These are phyloP conservation scores for Hymenoscyphus albidus DNA, from an alignment of 2,329 filamentous ascomycete species.

Conservation along the genomic window DNA sequence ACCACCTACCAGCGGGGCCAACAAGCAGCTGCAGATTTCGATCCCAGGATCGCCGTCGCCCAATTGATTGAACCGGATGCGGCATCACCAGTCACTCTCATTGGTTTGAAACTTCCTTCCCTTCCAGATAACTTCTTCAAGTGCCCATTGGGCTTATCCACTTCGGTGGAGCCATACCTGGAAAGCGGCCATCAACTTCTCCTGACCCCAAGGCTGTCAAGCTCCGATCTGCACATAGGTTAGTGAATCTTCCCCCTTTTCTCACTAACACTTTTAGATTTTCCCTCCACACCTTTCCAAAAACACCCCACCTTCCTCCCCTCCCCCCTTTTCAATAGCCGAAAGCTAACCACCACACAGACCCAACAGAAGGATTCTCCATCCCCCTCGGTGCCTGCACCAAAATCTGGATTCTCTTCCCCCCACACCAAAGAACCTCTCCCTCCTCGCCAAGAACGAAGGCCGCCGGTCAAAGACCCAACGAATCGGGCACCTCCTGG, in stretches of 20 bases:
- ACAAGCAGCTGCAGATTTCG: neutral
- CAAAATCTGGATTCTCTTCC: slow-evolving; percentile 20
- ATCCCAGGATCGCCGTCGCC: slow-evolving; percentile 13
- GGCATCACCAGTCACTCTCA: slow-evolving; percentile 3
- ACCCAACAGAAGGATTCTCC: slow-evolving; percentile 15
- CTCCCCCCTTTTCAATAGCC: neutral
- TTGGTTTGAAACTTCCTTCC: neutral
- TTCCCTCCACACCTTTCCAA: neutral
- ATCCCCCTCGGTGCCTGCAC: slow-evolving; percentile 11
- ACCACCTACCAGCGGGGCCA: slow-evolving; percentile 13
- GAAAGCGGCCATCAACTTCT: slow-evolving; percentile 15
- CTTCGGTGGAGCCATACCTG: slow-evolving; percentile 9
- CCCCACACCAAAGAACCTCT: slow-evolving; percentile 18
- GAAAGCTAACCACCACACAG: slow-evolving; percentile 1
- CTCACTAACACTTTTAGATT: too few relatives aligned
- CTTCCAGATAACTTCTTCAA: slow-evolving; percentile 7
- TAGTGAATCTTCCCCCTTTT: neutral
- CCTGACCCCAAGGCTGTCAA: slow-evolving; percentile 15
- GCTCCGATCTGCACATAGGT: slow-evolving; percentile 19
- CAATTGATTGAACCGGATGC: slow-evolving; percentile 12
- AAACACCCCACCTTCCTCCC: neutral
- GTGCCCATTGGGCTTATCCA: neutral
- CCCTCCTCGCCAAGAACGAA: slow-evolving; percentile 9
- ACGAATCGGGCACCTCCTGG: slow-evolving; percentile 13
- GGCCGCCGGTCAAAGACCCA: slow-evolving; percentile 10